A percentile compares a stretch with the other conserved stretches of the same genome.
phyloP scores from a whole-genome alignment of 257 asterid species.

The Petunia secreta region DNA sequence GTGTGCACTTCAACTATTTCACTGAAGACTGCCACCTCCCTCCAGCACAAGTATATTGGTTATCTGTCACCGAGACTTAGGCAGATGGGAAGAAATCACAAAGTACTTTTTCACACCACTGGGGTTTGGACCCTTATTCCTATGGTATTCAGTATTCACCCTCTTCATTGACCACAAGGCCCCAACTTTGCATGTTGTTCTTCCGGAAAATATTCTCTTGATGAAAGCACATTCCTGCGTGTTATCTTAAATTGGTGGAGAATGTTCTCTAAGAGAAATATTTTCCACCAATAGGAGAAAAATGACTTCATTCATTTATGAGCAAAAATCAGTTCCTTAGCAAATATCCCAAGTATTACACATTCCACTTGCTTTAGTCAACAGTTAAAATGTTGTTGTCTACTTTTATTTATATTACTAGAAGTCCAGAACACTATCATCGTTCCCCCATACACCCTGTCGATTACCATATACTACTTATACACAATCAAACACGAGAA shows the following conservation, averaged over 20 bases:
- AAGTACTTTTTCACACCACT: no score
- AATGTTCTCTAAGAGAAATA: not conserved
- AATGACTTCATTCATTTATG: not conserved
- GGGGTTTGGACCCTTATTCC: no score
- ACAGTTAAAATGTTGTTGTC: not conserved
- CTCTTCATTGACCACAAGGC: no score
- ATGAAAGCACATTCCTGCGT: not conserved
- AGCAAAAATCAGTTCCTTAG: not conserved
- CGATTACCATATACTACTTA: not conserved
- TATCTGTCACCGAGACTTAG: no score
- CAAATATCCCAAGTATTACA: not conserved
- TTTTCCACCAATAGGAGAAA: slow-evolving; percentile 9
- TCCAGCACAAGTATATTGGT: no score
- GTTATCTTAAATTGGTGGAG: not conserved
- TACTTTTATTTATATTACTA: not conserved
- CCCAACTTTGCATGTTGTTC: not conserved
- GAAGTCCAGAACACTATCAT: not conserved
- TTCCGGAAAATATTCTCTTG: not conserved
- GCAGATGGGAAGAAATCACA: no score
- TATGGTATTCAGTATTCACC: no score
- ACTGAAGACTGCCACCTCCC: no score
- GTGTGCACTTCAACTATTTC: no score
- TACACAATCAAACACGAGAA: not conserved
- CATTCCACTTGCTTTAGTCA: not conserved
- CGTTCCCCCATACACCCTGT: not conserved